phyloP scores from a whole-genome alignment of 139 green algal species.

The Micromonas pusilla region DNA sequence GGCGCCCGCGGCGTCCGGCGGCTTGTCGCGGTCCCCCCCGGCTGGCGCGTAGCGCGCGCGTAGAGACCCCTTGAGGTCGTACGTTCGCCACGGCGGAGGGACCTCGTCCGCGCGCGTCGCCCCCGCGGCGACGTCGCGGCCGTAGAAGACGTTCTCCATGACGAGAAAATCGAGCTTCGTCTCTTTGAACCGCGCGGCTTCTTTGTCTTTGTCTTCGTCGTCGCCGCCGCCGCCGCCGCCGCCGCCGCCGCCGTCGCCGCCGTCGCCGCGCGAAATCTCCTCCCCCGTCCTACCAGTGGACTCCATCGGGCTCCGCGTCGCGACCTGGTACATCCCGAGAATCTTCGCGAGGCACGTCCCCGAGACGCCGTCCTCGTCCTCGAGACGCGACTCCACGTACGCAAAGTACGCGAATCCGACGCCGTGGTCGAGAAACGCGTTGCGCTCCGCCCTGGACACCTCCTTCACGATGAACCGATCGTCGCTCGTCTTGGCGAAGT shows the following conservation, averaged over 20 bases:
- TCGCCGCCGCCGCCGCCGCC: background rate
- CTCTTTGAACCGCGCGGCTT: no score
- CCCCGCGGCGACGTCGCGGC: constrained; percentile 47
- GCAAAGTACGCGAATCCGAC: constrained; percentile 83
- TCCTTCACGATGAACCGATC: constrained; percentile 60
- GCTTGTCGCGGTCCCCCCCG: no score
- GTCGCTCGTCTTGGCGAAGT: constrained; percentile 86
- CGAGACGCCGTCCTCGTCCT: background rate
- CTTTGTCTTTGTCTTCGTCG: background rate
- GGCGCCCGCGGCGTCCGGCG: no score
- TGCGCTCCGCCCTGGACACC: constrained; percentile 37
- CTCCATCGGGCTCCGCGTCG: background rate
- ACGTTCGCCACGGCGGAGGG: constrained; percentile 47
- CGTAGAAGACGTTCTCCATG: constrained; percentile 93
- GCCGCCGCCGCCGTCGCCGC: no score
- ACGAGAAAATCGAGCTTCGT: constrained; percentile 74
- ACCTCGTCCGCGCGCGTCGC: no score
- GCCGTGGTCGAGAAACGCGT: constrained; percentile 68
- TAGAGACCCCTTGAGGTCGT: constrained; percentile 87
- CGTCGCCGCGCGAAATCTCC: no score
- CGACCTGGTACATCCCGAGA: constrained; percentile 78
- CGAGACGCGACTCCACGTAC: constrained; percentile 49
- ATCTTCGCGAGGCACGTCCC: constrained; percentile 85
- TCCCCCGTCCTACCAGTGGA: no score
- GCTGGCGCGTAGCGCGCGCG: constrained; percentile 57